Evolutionary conservation across 306 rosid species (phyloP).

Genomic region (Cicer chorassanicum): DNA sequence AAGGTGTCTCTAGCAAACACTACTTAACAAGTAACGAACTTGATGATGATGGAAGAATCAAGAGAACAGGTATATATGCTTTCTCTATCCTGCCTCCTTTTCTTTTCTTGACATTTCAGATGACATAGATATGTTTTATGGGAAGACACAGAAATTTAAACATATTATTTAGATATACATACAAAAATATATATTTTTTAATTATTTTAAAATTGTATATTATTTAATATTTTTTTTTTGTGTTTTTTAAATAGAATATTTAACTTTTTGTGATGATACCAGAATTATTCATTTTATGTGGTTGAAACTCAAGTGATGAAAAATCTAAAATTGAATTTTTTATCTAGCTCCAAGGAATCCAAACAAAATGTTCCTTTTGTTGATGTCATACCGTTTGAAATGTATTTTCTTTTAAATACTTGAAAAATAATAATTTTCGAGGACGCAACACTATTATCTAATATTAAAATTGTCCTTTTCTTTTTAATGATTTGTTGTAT

Average conservation of each 20-base stretch:
- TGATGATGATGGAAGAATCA: constrained; percentile 50
- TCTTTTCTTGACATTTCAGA: too few species aligned
- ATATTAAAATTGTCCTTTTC: background rate
- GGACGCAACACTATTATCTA: background rate
- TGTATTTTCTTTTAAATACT: background rate
- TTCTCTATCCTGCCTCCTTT: background rate
- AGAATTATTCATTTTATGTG: background rate
- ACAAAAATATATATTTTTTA: too few species aligned
- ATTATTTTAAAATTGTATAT: too few species aligned
- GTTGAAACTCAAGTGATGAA: background rate
- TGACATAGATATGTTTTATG: too few species aligned
- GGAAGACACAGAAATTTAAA: too few species aligned
- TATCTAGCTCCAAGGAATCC: background rate
- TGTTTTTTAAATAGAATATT: too few species aligned
- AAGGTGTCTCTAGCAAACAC: background rate
- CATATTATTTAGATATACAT: too few species aligned
- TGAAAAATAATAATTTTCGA: background rate
- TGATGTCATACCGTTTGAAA: background rate
- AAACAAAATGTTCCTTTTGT: background rate
- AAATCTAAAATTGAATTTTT: too few species aligned
- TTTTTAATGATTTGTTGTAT: background rate
- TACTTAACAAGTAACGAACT: constrained; percentile 7
- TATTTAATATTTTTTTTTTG: too few species aligned
- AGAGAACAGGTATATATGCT: constrained; percentile 47
- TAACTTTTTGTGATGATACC: too few species aligned